Base-by-base conservation (phyloP, 495 filamentous ascomycete genomes). In the Tuber microsphaerosporum region DNA sequence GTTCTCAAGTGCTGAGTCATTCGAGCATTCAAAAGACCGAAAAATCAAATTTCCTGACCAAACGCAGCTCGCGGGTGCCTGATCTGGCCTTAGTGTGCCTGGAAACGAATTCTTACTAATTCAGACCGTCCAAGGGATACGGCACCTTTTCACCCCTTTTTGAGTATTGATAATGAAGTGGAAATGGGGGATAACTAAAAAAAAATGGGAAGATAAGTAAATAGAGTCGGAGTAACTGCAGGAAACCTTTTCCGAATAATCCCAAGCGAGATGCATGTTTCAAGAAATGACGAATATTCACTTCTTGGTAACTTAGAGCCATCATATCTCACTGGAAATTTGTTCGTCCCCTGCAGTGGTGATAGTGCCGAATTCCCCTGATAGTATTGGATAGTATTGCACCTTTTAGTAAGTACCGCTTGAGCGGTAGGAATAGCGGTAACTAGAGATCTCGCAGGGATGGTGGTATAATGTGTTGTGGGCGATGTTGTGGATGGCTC, bases 381-480 rank as follows among this genome's bases (percentile, higher is more conserved):
- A 31, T 22, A 61, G n/a, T 7, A 31, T 16, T 31, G 10, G 1
- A 45, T 9, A 2, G n/a, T n/a, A n/a, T n/a, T n/a, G n/a, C n/a
- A n/a, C n/a, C n/a, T 31, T 61, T 61, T 61, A n/a, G n/a, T 61
- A 61, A 61, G n/a, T 61, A 61, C 51, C 51, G 51, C 51, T 61
- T 31, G 51, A 61, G 16, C 51, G 51, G 51, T 61, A 61, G 51
- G 51, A 61, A 61, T 61, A 61, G 51, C 51, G 51, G n/a, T 31
- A 61, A 31, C 51, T n/a, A n/a, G 9, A 61, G 31, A 1, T 31
- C n/a, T 19, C 44, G 14, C 10, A 45, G 44, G 12, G 16, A 4
- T 61, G 51, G n/a, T 26, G 2, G 51, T 12, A 39, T 39, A 39
- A 39, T 39, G 16, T n/a, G 48, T 5, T 7, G 48, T 51, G 2